These are phyloP conservation scores for Plenodomus biglobosus DNA, from an alignment of 2,329 filamentous ascomycete genomes.

Conservation along the genomic window DNA sequence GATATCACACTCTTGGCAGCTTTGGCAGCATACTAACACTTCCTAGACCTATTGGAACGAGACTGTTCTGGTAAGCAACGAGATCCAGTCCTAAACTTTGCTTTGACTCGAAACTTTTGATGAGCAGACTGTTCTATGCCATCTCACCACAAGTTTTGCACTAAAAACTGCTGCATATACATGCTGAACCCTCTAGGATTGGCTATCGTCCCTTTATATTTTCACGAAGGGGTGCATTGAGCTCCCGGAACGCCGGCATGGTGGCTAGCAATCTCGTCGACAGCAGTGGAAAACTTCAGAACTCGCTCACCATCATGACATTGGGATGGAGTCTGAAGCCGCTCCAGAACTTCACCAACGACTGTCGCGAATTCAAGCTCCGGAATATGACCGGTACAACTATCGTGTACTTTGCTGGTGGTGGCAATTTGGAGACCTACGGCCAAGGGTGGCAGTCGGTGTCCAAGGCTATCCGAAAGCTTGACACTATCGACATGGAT, in stretches of 20 bases:
- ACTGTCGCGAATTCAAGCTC: constrained; percentile 27
- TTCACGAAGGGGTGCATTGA: constrained; percentile 14
- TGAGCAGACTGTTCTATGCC: neutral
- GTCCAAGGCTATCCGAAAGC: constrained; percentile 28
- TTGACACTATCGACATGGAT: constrained; percentile 39
- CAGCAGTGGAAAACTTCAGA: constrained; percentile 15
- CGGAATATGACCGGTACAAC: constrained; percentile 26
- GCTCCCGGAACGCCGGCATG: neutral
- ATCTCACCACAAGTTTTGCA: neutral
- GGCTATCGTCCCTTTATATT: constrained; percentile 35
- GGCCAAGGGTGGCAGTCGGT: constrained; percentile 25
- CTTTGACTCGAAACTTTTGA: neutral
- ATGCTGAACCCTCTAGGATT: constrained; percentile 12
- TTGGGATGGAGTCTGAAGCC: constrained; percentile 33
- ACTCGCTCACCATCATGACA: constrained; percentile 25
- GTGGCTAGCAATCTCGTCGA: constrained; percentile 4
- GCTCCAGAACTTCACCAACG: constrained; percentile 22
- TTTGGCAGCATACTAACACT: neutral
- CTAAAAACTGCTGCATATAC: neutral
- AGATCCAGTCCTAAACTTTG: too few species aligned
- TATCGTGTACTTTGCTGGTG: constrained; percentile 29
- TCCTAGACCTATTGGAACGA: constrained; percentile 17
- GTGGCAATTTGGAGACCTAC: constrained; percentile 6
- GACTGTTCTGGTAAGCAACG: constrained; percentile 28
- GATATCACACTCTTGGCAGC: neutral